Percentiles rank a stretch among this genome's conserved stretches.
These are phyloP conservation scores for Sanghuangporus weigelae DNA, from an alignment of 1,284 basidiomycete genomes.

Conservation along the genomic window DNA sequence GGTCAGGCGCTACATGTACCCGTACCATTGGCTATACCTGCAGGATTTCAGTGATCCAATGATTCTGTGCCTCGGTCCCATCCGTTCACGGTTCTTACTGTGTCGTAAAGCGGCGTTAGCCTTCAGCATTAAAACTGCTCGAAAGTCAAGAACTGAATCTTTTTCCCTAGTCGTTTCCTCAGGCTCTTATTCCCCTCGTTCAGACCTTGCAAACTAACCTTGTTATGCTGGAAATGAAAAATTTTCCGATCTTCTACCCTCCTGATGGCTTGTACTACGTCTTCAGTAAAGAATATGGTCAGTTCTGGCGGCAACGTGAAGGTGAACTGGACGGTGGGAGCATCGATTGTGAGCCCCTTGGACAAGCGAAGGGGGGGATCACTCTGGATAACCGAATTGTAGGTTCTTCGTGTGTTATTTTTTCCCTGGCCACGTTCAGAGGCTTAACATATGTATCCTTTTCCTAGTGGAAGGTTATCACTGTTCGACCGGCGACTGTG, in stretches of 20 bases:
- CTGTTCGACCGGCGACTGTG: background rate
- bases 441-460: background rate
- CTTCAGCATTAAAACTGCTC: background rate
- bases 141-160: background rate
- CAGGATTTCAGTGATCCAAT: background rate
- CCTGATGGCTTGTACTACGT: constrained; percentile 15
- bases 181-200: background rate
- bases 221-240: constrained; percentile 7
- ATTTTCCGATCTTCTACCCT: constrained; percentile 13
- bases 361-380: background rate
- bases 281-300: constrained; percentile 13
- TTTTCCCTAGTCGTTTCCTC: background rate
- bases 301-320: constrained; percentile 13
- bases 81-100: background rate
- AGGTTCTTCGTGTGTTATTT: background rate
- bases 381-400: constrained; percentile 7
- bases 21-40: background rate
- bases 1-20: background rate
- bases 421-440: background rate
- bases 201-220: background rate
- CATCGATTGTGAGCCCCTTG: constrained; percentile 12
- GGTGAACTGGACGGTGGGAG: background rate
- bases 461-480: constrained; percentile 12
- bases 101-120: background rate
- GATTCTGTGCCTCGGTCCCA: background rate